Percentiles rank a stretch among this genome's conserved stretches.
phyloP scores from a whole-genome alignment of 2,329 filamentous ascomycete genomes.

The Epichloe glyceriae region DNA sequence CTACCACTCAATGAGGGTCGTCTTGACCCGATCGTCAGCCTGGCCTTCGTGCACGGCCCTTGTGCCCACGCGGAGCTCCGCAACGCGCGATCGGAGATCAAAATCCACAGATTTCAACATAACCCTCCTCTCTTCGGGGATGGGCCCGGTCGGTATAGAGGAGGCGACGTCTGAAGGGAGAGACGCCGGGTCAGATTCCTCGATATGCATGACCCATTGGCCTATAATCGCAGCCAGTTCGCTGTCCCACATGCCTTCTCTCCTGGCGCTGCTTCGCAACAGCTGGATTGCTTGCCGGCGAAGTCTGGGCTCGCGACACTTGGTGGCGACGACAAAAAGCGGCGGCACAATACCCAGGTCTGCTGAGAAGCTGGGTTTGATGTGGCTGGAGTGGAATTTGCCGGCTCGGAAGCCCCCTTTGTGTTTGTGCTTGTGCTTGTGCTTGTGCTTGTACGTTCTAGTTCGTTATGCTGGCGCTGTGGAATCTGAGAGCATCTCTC shows the following conservation, averaged over 20 bases:
- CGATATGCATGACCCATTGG: conserved; percentile 40
- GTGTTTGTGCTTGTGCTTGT: neutral
- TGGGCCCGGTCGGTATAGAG: conserved; percentile 10
- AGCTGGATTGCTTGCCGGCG: conserved; percentile 49
- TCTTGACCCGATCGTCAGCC: conserved; percentile 33
- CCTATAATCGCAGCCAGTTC: conserved; percentile 42
- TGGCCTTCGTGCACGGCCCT: conserved; percentile 34
- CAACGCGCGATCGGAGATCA: conserved; percentile 37
- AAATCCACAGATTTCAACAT: conserved; percentile 46
- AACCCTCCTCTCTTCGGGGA: conserved; percentile 41
- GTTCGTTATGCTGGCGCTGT: conserved; percentile 27
- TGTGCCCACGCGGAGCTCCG: conserved; percentile 40
- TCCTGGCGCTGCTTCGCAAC: conserved; percentile 43
- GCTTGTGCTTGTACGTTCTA: neutral
- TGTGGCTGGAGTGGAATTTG: conserved; percentile 33
- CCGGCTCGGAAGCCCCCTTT: conserved; percentile 27
- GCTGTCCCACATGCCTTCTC: conserved; percentile 60
- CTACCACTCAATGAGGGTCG: conserved; percentile 35
- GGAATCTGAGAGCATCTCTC: conserved; percentile 30
- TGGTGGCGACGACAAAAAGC: conserved; percentile 52
- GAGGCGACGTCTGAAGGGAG: no score
- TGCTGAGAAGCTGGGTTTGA: conserved; percentile 50
- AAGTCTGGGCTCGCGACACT: conserved; percentile 44
- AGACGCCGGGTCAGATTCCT: conserved; percentile 29
- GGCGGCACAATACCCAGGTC: conserved; percentile 52